These are phyloP conservation scores for Fusarium sp. DNA, from an alignment of 2,329 filamentous ascomycete species.

Conservation along the genomic window DNA sequence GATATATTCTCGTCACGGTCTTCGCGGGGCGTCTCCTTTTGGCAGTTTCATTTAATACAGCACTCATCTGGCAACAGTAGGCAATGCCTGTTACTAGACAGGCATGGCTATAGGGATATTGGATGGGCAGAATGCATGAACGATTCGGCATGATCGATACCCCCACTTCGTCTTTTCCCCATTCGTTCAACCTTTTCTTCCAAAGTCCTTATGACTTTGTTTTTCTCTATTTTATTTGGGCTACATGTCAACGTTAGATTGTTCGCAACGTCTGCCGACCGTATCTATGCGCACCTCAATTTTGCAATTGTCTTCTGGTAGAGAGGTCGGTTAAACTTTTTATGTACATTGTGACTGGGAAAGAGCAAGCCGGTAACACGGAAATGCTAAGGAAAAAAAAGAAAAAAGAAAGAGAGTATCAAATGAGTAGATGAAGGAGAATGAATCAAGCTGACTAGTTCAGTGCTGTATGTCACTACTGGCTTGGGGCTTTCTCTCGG, in stretches of 20 bases:
- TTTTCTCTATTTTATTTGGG: constrained; percentile 33
- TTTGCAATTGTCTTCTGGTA: constrained; percentile 9
- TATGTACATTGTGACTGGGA: constrained; percentile 20
- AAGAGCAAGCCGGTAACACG: constrained; percentile 22
- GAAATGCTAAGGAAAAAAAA: constrained; percentile 22
- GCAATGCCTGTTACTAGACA: constrained; percentile 36
- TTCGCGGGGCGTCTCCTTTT: constrained; percentile 18
- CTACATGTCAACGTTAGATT: constrained; percentile 35
- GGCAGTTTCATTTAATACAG: constrained; percentile 50
- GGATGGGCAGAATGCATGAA: constrained; percentile 59
- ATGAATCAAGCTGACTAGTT: background rate
- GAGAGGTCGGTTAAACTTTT: constrained; percentile 15
- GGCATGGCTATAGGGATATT: constrained; percentile 47
- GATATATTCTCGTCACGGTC: constrained; percentile 30
- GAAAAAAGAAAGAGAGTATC: constrained; percentile 21
- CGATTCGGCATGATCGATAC: constrained; percentile 60
- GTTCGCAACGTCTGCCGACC: constrained; percentile 21
- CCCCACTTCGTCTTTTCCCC: constrained; percentile 48
- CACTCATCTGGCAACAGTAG: constrained; percentile 56
- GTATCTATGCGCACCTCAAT: constrained; percentile 45
- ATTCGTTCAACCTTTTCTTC: constrained; percentile 38
- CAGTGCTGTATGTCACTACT: background rate
- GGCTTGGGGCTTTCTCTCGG: background rate
- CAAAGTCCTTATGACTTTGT: constrained; percentile 38
- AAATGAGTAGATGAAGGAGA: constrained; percentile 37